phyloP scores from a whole-genome alignment of 2,329 filamentous ascomycete species.

The Remersonia thermophila region DNA sequence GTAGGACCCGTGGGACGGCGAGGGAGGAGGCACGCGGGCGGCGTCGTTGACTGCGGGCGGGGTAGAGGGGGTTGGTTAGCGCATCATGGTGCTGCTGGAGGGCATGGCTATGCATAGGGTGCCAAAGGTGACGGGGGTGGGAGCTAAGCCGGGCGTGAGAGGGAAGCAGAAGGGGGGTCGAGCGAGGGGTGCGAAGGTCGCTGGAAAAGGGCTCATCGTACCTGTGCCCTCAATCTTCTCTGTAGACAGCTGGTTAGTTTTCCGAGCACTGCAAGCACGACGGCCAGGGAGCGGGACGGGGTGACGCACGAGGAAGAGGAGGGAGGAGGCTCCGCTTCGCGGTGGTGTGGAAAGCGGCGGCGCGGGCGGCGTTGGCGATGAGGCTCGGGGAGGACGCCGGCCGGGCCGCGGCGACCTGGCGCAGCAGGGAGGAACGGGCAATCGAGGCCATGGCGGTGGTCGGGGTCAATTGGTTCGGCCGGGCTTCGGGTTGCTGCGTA shows the following conservation, averaged over 20 bases:
- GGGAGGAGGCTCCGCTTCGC: constrained; percentile 65
- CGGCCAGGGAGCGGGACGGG: neutral
- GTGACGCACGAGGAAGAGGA: constrained; percentile 65
- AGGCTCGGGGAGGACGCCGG: constrained; percentile 21
- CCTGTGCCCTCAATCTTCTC: constrained; percentile 64
- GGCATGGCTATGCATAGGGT: too few species aligned
- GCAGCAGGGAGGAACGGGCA: constrained; percentile 41
- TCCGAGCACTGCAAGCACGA: constrained; percentile 36
- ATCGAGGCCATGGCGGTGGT: constrained; percentile 43
- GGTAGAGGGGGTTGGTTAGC: constrained; percentile 9
- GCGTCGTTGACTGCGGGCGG: constrained; percentile 71
- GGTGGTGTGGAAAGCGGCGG: constrained; percentile 79
- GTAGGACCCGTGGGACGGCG: constrained; percentile 81
- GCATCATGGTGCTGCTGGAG: too few species aligned
- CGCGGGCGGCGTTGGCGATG: constrained; percentile 33
- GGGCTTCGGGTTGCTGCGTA: too few species aligned
- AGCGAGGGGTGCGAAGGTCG: neutral
- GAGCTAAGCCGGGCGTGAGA: too few species aligned
- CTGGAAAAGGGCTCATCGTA: constrained; percentile 29
- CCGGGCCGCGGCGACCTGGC: constrained; percentile 31
- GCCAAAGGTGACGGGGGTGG: too few species aligned
- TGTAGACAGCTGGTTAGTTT: constrained; percentile 27
- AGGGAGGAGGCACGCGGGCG: constrained; percentile 57
- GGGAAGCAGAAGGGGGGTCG: constrained; percentile 2
- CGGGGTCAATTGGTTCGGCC: constrained; percentile 15